Percentiles rank a stretch among this genome's conserved stretches.
Evolutionary conservation across 1,284 basidiomycete species (phyloP).

Genomic region (Microbotryum saponariae): DNA sequence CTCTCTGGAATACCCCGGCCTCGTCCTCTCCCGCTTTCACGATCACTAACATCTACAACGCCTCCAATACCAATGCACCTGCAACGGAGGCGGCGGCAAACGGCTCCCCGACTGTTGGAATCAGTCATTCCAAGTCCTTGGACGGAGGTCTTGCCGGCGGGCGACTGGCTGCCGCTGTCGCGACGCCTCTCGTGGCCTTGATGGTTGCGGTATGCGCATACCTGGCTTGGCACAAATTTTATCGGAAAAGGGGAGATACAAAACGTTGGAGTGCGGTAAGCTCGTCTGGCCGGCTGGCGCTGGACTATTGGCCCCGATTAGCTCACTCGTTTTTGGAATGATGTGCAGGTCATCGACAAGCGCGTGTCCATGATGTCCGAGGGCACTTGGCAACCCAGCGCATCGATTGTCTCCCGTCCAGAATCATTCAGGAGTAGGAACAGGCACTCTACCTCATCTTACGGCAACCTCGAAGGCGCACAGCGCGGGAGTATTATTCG

Average conservation of each 20-base stretch:
- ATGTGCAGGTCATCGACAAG: constrained; percentile 25
- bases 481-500: constrained; percentile 13
- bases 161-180: constrained; percentile 26
- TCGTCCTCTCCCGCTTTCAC: constrained; percentile 25
- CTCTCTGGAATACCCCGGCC: constrained; percentile 29
- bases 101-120: constrained; percentile 27
- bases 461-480: constrained; percentile 7
- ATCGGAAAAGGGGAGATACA: constrained; percentile 16
- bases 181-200: constrained; percentile 22
- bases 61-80: constrained; percentile 16
- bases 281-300: neutral
- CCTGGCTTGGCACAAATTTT: constrained; percentile 17
- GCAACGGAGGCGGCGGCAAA: constrained; percentile 10
- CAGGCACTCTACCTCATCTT: constrained; percentile 12
- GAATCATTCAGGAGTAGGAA: constrained; percentile 12
- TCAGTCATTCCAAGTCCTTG: constrained; percentile 3
- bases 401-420: constrained; percentile 20
- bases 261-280: constrained; percentile 28
- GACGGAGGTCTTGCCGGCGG: constrained; percentile 10
- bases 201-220: constrained; percentile 7
- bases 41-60: constrained; percentile 29
- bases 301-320: neutral
- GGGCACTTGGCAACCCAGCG: constrained; percentile 27
- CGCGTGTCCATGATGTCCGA: constrained; percentile 34
- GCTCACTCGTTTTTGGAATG: neutral